Evolutionary conservation across 2,329 filamentous ascomycete species (phyloP).

Genomic region (Beauveria australis): DNA sequence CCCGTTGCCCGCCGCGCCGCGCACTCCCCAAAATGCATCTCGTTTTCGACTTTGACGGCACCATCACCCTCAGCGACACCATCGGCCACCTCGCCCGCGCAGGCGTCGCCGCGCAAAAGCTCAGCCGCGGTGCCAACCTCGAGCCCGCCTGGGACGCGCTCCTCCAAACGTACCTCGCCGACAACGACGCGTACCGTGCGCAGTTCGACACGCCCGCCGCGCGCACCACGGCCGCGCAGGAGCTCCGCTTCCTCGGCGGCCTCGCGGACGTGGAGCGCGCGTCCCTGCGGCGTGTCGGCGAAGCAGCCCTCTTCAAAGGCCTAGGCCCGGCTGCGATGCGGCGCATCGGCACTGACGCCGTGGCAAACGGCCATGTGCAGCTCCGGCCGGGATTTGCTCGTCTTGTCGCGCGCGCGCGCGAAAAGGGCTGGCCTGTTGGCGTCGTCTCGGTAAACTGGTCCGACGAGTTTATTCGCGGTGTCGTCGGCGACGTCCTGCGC

Average conservation of each 20-base stretch:
- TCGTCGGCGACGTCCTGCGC: constrained; percentile 23
- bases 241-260: constrained; percentile 32
- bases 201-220: constrained; percentile 23
- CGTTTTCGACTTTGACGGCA: constrained; percentile 52
- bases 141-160: constrained; percentile 34
- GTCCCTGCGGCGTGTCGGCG: constrained; percentile 37
- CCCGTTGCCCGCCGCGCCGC: neutral
- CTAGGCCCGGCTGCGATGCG: constrained; percentile 26
- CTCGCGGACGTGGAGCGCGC: constrained; percentile 35
- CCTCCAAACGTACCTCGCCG: constrained; percentile 36
- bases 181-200: constrained; percentile 29
- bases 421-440: constrained; percentile 29
- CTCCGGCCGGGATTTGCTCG: constrained; percentile 33
- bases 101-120: constrained; percentile 29
- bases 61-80: constrained; percentile 47
- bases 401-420: constrained; percentile 20
- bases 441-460: constrained; percentile 48
- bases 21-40: constrained; percentile 29
- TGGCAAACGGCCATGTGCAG: constrained; percentile 23
- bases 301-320: constrained; percentile 36
- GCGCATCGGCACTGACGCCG: constrained; percentile 30
- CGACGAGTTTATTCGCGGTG: constrained; percentile 37
- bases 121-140: constrained; percentile 23
- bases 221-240: constrained; percentile 28
- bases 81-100: constrained; percentile 38